Evolutionary conservation across 768 basidiomycete genomes (phyloP).

Genomic region (Lactarius quietus): DNA sequence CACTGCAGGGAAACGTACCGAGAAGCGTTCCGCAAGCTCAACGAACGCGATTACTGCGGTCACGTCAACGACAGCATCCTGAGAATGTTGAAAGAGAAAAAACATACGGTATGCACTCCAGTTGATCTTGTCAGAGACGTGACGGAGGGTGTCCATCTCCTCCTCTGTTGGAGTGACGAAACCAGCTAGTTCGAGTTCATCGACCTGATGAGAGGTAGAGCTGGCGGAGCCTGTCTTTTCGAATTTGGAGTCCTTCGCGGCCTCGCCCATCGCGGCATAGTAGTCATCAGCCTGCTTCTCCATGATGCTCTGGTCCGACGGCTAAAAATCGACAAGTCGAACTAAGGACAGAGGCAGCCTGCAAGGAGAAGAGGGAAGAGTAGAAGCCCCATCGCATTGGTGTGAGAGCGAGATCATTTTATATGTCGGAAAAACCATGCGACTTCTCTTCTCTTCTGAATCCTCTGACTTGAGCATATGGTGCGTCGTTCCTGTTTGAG

Average conservation of each 20-base stretch:
- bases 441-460: neutral
- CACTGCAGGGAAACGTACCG: conserved; percentile 17
- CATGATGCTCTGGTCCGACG: conserved; percentile 6
- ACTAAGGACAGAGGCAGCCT: neutral
- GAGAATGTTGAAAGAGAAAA: no score
- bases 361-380: neutral
- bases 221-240: conserved; percentile 7
- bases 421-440: neutral
- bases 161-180: conserved; percentile 27
- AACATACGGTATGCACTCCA: conserved; percentile 25
- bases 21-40: conserved; percentile 33
- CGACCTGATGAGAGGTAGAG: neutral
- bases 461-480: conserved; percentile 12
- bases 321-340: neutral
- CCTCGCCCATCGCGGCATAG: conserved; percentile 8
- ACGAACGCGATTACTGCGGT: conserved; percentile 30
- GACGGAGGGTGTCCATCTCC: conserved; percentile 27
- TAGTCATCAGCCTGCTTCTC: conserved; percentile 21
- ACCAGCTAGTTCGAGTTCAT: conserved; percentile 14
- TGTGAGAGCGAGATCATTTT: neutral
- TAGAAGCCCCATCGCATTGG: neutral
- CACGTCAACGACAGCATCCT: neutral
- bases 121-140: conserved; percentile 28
- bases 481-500: neutral
- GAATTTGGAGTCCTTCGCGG: conserved; percentile 5